Evolutionary conservation across 2,329 filamentous ascomycete species (phyloP).

Genomic region (Chaetomium olivaceum): DNA sequence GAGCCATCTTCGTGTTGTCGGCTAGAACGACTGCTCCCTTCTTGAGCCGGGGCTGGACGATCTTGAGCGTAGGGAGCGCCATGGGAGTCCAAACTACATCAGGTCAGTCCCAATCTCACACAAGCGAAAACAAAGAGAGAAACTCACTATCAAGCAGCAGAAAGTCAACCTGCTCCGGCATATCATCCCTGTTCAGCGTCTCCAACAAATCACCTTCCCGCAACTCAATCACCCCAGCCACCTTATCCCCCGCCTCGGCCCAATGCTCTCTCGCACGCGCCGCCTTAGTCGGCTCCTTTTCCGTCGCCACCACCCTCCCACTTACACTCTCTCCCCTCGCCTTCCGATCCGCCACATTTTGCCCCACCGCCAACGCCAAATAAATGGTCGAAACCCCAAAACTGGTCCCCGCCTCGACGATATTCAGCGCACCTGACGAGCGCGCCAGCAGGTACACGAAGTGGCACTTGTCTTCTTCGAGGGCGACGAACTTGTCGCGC

Average conservation of each 20-base stretch:
- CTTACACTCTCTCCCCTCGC: not conserved
- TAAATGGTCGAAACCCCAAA: conserved; percentile 66
- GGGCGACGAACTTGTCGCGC: conserved; percentile 57
- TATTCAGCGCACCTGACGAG: conserved; percentile 48
- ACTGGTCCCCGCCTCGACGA: conserved; percentile 62
- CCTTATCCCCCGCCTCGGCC: conserved; percentile 50
- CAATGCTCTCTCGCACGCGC: conserved; percentile 54
- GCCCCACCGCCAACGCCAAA: conserved; percentile 56
- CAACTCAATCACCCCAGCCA: conserved; percentile 55
- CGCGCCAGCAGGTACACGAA: conserved; percentile 57
- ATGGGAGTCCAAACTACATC: conserved; percentile 35
- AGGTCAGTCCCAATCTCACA: not conserved
- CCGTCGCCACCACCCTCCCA: conserved; percentile 59
- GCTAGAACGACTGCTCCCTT: conserved; percentile 44
- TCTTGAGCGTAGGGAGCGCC: conserved; percentile 41
- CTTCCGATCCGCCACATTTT: conserved; percentile 41
- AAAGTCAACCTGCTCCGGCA: conserved; percentile 55
- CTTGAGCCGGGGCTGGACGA: conserved; percentile 38
- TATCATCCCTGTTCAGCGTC: conserved; percentile 49
- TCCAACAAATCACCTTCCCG: conserved; percentile 58
- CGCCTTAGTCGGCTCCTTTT: conserved; percentile 59
- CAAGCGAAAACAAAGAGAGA: too few relatives aligned
- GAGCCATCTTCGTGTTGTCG: conserved; percentile 44
- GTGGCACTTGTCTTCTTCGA: conserved; percentile 59
- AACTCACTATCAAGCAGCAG: conserved; percentile 62